These are phyloP conservation scores for Alternaria panax DNA, from an alignment of 2,329 filamentous ascomycete genomes.

Conservation along the genomic window DNA sequence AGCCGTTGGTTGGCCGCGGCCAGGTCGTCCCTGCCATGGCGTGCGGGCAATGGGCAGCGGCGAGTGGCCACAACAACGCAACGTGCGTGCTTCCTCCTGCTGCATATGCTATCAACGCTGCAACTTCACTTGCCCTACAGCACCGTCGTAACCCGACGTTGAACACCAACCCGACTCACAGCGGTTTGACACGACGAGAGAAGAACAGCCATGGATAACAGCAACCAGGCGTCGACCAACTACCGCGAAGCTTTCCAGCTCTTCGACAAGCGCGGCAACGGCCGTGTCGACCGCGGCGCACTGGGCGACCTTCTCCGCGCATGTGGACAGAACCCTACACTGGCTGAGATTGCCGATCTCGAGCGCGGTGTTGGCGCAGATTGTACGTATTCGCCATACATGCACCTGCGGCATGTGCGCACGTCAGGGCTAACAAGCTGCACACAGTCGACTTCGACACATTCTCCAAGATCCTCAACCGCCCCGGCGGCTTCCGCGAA, in stretches of 20 bases:
- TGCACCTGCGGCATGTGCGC: background rate
- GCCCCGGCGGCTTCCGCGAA: slow-evolving; percentile 96
- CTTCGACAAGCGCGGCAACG: slow-evolving; percentile 98
- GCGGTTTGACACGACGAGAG: slow-evolving; percentile 11
- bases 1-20: slow-evolving; percentile 19
- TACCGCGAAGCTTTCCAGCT: slow-evolving; percentile 99
- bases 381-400: slow-evolving; percentile 69
- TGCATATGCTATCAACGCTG: background rate
- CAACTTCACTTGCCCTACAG: background rate
- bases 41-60: slow-evolving; percentile 13
- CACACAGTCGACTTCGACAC: slow-evolving; percentile 91
- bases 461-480: slow-evolving; percentile 95
- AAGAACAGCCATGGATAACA: slow-evolving; percentile 46
- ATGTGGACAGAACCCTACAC: slow-evolving; percentile 96
- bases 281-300: slow-evolving; percentile 83
- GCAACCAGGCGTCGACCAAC: slow-evolving; percentile 78
- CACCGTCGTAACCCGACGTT: slow-evolving; percentile 3
- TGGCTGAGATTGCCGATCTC: slow-evolving; percentile 89
- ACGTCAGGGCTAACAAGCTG: slow-evolving; percentile 6
- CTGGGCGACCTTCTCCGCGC: slow-evolving; percentile 94
- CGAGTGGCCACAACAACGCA: slow-evolving; percentile 19
- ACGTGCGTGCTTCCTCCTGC: slow-evolving; percentile 3
- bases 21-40: slow-evolving; percentile 22
- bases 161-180: slow-evolving; percentile 11
- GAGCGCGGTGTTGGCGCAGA: slow-evolving; percentile 90